Percentiles rank a stretch among this genome's conserved stretches.
Conservation (phyloP, 805 yeast genomes). For the Kuraishia borneana region DNA sequence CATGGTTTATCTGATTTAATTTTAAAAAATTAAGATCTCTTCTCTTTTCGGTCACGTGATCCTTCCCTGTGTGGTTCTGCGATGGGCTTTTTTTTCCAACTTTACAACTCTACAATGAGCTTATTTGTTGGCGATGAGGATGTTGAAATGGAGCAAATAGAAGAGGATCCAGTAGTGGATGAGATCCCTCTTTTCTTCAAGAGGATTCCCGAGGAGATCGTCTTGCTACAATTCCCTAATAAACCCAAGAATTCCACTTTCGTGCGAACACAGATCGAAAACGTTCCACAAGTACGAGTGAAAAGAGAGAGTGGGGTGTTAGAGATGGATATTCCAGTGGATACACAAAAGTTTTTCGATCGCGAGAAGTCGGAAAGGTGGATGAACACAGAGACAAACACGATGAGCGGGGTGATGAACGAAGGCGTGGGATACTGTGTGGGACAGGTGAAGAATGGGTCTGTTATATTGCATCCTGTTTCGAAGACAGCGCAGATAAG, state of each 20-base stretch:
- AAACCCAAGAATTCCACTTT: constrained; percentile 33
- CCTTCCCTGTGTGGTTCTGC: too few species aligned
- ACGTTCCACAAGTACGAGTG: constrained; percentile 32
- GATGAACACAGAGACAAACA: constrained; percentile 49
- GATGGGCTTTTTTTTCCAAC: not conserved
- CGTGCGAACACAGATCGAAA: constrained; percentile 14
- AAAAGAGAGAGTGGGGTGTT: constrained; percentile 55
- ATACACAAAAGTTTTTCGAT: constrained; percentile 59
- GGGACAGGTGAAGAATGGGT: constrained; percentile 27
- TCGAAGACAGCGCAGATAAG: constrained; percentile 65
- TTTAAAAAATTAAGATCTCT: not conserved
- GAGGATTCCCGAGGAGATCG: constrained; percentile 13
- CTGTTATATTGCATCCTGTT: constrained; percentile 54
- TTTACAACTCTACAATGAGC: constrained; percentile 6
- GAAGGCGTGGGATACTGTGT: constrained; percentile 40
- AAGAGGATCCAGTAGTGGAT: constrained; percentile 48
- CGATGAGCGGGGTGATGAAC: constrained; percentile 60
- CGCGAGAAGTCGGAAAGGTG: constrained; percentile 51
- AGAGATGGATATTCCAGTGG: constrained; percentile 70
- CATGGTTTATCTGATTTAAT: constrained; percentile 4
- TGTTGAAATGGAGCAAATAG: constrained; percentile 14
- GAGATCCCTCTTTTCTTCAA: constrained; percentile 48
- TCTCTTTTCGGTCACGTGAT: not conserved
- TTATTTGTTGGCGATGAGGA: constrained; percentile 26
- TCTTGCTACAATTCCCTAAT: constrained; percentile 52